Base-by-base conservation (phyloP, 371 early-diverging fungal genomes). In the Apophysomyces trapeziformis region DNA sequence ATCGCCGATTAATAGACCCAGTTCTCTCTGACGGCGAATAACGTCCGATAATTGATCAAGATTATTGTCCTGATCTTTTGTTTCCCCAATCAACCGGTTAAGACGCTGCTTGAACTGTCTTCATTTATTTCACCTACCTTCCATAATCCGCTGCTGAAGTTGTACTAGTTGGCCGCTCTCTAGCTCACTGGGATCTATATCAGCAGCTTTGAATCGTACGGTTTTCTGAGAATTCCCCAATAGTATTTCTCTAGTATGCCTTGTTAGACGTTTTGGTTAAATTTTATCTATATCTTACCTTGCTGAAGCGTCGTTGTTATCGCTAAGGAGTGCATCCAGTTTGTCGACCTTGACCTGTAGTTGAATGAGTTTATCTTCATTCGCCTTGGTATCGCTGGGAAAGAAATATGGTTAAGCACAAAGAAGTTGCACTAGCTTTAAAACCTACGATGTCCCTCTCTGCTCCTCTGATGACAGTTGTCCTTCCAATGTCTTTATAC, bases 1-100 rank as follows among this genome's bases (percentile, higher is more conserved):
- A 43, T 92, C 91, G 18, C 85, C 86, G 65, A 94, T 94, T 72
- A 87, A 65, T 36, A 91, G 36, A 0, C 94, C 94, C 6, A 94
- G 70, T 57, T 90, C 88, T 69, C 87, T 83, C 66, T 94, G 93
- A 58, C 93, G 87, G n/a, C 81, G 78, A 38, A 94, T 80, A 16
- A 89, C 80, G 8, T 76, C 79, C 26, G 84, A 80, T 21, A 94
- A 73, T 38, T 79, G 78, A 74, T 94, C 94, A 58, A 94, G 71
- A 62, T 92, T 89, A 18, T 79, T 68, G 73, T 94, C 94, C 73
- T 94, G 94, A 43, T 92, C 91, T 90, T 13, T 61, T 44, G 32
- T 26, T 21, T 26, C 32, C 2, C 1, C 32, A 26, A 26, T 26
- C 32, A 3, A 26, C 32, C 32, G 32, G 32, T 26, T 26, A 26